These are phyloP conservation scores for Rhizopogon vinicolor DNA, from an alignment of 768 basidiomycete genomes.

Conservation along the genomic window DNA sequence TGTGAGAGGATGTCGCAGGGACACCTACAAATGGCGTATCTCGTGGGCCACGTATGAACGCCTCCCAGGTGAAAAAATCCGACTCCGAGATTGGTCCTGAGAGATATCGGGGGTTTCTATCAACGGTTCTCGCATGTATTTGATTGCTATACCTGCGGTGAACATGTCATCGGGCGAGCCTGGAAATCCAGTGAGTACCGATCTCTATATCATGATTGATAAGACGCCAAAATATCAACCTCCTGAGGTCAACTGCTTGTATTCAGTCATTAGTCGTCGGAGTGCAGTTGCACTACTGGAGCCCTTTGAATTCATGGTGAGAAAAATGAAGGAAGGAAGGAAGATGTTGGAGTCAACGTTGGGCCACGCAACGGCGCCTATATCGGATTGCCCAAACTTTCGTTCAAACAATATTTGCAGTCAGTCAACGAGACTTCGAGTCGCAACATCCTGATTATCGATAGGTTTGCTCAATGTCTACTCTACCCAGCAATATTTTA, in stretches of 20 bases:
- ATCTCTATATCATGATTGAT: neutral
- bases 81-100: slow-evolving; percentile 85
- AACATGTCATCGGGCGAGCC: slow-evolving; percentile 95
- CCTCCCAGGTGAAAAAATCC: slow-evolving; percentile 97
- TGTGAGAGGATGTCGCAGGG: neutral
- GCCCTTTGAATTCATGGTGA: slow-evolving; percentile 47
- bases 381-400: neutral
- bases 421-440: no score
- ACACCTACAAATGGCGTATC: slow-evolving; percentile 86
- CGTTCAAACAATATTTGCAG: neutral
- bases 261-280: slow-evolving; percentile 88
- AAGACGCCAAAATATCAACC: slow-evolving; percentile 35
- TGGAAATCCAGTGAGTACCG: slow-evolving; percentile 19
- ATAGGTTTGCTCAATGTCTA: no score
- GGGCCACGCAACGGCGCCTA: neutral
- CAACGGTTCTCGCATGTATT: neutral
- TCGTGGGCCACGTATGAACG: slow-evolving; percentile 88
- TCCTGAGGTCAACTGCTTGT: slow-evolving; percentile 79
- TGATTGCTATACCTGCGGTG: slow-evolving; percentile 59
- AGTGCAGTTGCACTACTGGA: slow-evolving; percentile 67
- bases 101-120: neutral
- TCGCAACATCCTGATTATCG: no score
- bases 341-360: neutral
- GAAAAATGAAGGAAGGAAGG: neutral
- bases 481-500: no score